Conservation (phyloP, 2,329 filamentous ascomycete species). For the Phyllosticta paracitricarpa region DNA sequence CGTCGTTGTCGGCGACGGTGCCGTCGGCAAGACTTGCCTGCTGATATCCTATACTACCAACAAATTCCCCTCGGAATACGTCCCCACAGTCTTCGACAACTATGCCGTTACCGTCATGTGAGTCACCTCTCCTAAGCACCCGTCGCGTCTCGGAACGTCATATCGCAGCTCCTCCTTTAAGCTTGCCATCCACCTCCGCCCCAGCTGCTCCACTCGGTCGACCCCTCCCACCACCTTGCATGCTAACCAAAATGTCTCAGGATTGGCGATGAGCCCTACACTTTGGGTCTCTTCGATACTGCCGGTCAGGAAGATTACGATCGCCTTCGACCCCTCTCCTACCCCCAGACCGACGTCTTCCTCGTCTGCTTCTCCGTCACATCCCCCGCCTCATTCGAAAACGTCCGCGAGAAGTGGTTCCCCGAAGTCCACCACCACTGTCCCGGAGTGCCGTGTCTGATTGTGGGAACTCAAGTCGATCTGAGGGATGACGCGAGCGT, state of each 20-base stretch:
- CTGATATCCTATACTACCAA: slow-evolving; percentile 99
- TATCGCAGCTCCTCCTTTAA: not conserved
- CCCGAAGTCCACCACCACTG: slow-evolving; percentile 98
- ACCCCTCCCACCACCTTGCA: not conserved
- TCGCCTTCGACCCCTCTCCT: slow-evolving; percentile 87
- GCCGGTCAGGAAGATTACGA: slow-evolving; percentile 99
- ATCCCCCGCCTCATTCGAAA: slow-evolving; percentile 94
- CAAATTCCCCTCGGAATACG: slow-evolving; percentile 99
- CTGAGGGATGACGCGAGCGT: slow-evolving; percentile 81
- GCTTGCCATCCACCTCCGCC: not conserved
- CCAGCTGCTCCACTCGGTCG: not conserved
- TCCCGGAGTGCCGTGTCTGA: slow-evolving; percentile 92
- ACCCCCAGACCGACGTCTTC: slow-evolving; percentile 97
- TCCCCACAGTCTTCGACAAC: slow-evolving; percentile 98
- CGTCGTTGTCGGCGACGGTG: slow-evolving; percentile 98
- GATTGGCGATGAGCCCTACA: slow-evolving; percentile 99
- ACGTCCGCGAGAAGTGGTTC: slow-evolving; percentile 98
- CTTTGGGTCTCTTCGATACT: slow-evolving; percentile 93
- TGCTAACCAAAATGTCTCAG: slow-evolving; percentile 38
- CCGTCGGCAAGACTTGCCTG: slow-evolving; percentile 97
- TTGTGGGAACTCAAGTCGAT: slow-evolving; percentile 96
- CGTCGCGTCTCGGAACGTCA: not conserved
- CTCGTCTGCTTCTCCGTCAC: slow-evolving; percentile 98
- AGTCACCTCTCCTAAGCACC: slow-evolving; percentile 1
- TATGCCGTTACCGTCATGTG: slow-evolving; percentile 99